phyloP scores from a whole-genome alignment of 495 filamentous ascomycete species.

The Podospora pseudocomata region DNA sequence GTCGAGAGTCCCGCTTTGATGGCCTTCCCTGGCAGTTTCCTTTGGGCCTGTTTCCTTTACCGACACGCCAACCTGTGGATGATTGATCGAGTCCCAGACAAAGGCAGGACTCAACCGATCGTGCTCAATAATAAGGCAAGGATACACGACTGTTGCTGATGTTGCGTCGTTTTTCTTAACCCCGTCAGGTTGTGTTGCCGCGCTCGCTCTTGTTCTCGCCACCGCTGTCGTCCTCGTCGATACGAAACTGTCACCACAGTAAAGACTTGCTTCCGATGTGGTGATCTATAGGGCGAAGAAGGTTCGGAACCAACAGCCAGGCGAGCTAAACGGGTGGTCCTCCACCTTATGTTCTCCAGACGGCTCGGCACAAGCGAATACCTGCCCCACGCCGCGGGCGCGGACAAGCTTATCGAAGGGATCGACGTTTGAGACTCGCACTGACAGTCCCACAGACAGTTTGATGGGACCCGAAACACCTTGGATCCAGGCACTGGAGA shows the following conservation, averaged over 20 bases:
- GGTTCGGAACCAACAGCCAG: background rate
- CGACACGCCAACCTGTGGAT: no score
- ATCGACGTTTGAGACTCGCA: conserved; percentile 38
- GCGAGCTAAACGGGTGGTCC: conserved; percentile 25
- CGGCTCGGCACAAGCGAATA: background rate
- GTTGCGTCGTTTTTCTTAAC: background rate
- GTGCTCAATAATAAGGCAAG: background rate
- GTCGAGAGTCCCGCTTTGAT: background rate
- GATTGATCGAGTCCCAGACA: background rate
- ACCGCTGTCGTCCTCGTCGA: background rate
- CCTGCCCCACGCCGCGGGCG: conserved; percentile 4
- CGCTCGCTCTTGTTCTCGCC: background rate
- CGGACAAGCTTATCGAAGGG: conserved; percentile 22
- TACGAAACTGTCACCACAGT: background rate
- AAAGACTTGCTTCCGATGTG: background rate
- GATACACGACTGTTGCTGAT: background rate
- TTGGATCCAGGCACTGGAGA: conserved; percentile 22
- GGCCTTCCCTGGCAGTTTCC: background rate
- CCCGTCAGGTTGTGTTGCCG: background rate
- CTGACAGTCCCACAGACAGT: conserved; percentile 28
- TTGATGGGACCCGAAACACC: conserved; percentile 32
- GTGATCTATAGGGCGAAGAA: background rate
- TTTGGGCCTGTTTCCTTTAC: no score
- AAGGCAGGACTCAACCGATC: background rate
- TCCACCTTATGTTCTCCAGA: conserved; percentile 21